Evolutionary conservation across 2,329 filamentous ascomycete genomes (phyloP), one percentile per base, ranked within the genome.

Genomic region (Pseudogymnoascus sp.): DNA sequence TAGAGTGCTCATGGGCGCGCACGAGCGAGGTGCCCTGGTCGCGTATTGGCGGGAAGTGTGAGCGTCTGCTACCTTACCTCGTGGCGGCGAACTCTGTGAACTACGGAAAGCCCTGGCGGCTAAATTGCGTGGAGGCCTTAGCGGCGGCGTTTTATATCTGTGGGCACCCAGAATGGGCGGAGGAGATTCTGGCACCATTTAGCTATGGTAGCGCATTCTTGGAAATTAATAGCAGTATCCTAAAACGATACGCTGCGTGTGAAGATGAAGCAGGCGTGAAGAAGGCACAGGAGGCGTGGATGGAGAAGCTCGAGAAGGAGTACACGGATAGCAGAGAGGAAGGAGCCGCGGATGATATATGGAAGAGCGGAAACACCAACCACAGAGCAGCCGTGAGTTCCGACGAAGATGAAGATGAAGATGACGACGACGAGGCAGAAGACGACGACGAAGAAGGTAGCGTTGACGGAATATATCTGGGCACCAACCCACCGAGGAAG

Each of bases 51-150:
- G 94, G 94, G 22, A 94, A 92, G 74, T 96, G 92, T 74, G 91
- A 96, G 78, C 81, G 94, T 60, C 74, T 97, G 65, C 78, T 99
- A 61, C 94, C 94, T 0, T 99, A 99, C 73, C 85, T 99, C 6
- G 92, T 99, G 58, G 94, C 94, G 5, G 94, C 94, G 57, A 99
- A 99, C 73, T 88, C 89, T 1, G 94, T 97, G 70, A 99, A 99
- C 76, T 99, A 99, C 75, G 94, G 94, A 63, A 90, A 90, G 70
- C 94, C 94, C 4, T 97, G 92, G 90, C 81, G 92, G 60, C 74
- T 99, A 64, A 99, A 99, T 74, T 99, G 94, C 69, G 94, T 91
- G 30, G 94, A 99, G 77, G 94, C 94, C 3, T 79, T 99, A 54
- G 94, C 91, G 0, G 93, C 94, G 3, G 90, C 90, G 20, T 99